Percentiles rank a stretch among this genome's conserved stretches.
phyloP scores from a whole-genome alignment of 2,329 filamentous ascomycete species.

The Monilinia fructicola region DNA sequence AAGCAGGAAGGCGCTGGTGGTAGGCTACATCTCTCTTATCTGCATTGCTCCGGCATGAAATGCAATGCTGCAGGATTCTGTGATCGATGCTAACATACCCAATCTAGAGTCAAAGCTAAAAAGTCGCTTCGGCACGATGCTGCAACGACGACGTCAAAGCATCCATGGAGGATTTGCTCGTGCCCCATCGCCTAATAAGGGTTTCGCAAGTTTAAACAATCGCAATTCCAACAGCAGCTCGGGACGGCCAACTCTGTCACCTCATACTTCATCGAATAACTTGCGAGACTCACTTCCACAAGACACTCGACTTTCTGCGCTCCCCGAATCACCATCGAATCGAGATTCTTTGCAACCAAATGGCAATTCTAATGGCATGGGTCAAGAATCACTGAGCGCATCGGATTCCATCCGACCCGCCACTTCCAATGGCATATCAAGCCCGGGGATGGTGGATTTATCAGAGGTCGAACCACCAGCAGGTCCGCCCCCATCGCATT shows the following conservation, averaged over 20 bases:
- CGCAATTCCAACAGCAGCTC: constrained; percentile 64
- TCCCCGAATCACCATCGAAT: constrained; percentile 55
- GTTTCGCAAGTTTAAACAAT: constrained; percentile 53
- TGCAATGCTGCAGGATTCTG: neutral
- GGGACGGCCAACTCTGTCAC: constrained; percentile 50
- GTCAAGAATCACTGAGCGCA: constrained; percentile 37
- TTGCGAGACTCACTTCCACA: constrained; percentile 49
- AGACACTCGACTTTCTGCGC: constrained; percentile 53
- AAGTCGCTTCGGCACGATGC: constrained; percentile 67
- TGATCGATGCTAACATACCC: neutral
- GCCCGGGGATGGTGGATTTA: constrained; percentile 44
- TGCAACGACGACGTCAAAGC: constrained; percentile 65
- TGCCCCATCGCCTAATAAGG: constrained; percentile 55
- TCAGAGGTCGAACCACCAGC: constrained; percentile 54
- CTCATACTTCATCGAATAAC: constrained; percentile 59
- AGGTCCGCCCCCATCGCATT: constrained; percentile 47
- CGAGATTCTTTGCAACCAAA: constrained; percentile 32
- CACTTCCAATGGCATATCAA: constrained; percentile 46
- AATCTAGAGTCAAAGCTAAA: constrained; percentile 55
- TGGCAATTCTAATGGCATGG: constrained; percentile 32
- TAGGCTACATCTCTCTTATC: neutral
- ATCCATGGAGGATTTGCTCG: constrained; percentile 59
- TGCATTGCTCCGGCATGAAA: neutral
- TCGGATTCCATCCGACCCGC: constrained; percentile 13
- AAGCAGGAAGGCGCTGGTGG: constrained; percentile 20